A percentile compares a stretch with the other conserved stretches of the same genome.
Conservation (phyloP, 208 protist genomes). For the Leishmania mexicana region DNA sequence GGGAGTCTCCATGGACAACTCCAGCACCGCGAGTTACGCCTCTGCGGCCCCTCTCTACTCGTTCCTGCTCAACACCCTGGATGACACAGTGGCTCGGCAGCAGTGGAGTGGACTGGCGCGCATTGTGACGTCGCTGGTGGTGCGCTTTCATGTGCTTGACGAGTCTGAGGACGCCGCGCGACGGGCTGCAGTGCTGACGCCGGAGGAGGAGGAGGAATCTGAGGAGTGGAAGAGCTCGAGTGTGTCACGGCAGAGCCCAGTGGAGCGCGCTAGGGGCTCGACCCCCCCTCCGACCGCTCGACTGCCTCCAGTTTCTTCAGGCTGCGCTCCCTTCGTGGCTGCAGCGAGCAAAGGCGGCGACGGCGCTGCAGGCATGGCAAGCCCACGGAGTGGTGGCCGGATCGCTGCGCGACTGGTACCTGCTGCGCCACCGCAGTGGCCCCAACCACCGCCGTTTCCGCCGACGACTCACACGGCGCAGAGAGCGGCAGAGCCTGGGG, state of each 20-base stretch:
- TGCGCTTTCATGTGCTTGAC: constrained; percentile 71
- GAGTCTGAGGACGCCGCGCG: constrained; percentile 25
- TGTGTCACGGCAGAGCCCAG: neutral
- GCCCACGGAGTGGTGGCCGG: neutral
- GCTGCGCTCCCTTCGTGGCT: neutral
- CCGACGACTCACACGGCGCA: neutral
- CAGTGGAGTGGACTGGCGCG: constrained; percentile 66
- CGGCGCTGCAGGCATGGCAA: neutral
- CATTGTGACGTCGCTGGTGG: constrained; percentile 69
- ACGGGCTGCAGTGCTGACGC: neutral
- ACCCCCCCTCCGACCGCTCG: neutral
- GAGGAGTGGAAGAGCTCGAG: neutral
- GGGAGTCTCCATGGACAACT: neutral
- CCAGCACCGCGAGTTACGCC: neutral
- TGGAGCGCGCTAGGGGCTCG: neutral
- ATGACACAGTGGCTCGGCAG: constrained; percentile 47
- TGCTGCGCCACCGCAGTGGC: neutral
- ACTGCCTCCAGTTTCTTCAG: constrained; percentile 5
- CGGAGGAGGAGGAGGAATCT: neutral
- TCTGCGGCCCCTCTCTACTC: constrained; percentile 22
- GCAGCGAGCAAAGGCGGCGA: neutral
- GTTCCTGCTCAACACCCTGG: constrained; percentile 41
- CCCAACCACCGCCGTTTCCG: neutral
- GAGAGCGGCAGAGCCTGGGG: neutral
- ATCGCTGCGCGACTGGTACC: neutral